A percentile compares a stretch with the other conserved stretches of the same genome.
phyloP scores from a whole-genome alignment of 257 asterid genomes.

The Plantago ovata region DNA sequence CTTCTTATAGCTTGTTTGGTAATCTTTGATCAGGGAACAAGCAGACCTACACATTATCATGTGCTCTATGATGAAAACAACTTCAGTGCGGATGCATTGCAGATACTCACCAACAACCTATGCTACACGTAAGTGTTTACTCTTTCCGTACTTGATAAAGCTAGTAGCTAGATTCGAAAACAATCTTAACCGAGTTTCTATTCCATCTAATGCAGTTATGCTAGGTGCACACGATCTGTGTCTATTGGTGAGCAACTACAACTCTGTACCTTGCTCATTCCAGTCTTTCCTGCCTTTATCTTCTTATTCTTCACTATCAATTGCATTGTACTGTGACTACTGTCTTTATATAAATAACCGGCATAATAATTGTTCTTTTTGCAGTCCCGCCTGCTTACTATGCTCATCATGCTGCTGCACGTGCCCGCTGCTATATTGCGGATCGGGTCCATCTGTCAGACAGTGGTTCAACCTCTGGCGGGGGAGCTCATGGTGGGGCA shows the following conservation, averaged over 20 bases:
- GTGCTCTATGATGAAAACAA: constrained; percentile 70
- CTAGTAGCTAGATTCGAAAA: background rate
- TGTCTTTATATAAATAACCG: no score
- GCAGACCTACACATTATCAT: constrained; percentile 84
- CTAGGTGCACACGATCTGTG: constrained; percentile 70
- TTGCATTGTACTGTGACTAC: no score
- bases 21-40: constrained; percentile 53
- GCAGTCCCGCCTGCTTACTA: constrained; percentile 89
- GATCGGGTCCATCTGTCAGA: constrained; percentile 39
- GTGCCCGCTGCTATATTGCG: constrained; percentile 59
- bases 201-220: constrained; percentile 40
- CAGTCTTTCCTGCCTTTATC: background rate
- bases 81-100: constrained; percentile 69
- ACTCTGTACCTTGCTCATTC: background rate
- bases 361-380: background rate
- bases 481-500: constrained; percentile 27
- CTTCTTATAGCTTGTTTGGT: background rate
- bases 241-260: constrained; percentile 53
- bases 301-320: background rate
- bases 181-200: background rate
- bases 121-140: constrained; percentile 64
- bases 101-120: constrained; percentile 51
- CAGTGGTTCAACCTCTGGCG: constrained; percentile 35
- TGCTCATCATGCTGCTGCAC: constrained; percentile 73
- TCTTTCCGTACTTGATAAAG: no score